A percentile compares a stretch with the other conserved stretches of the same genome.
Conservation (phyloP, 2,329 filamentous ascomycete genomes). For the Penicillium sp. region DNA sequence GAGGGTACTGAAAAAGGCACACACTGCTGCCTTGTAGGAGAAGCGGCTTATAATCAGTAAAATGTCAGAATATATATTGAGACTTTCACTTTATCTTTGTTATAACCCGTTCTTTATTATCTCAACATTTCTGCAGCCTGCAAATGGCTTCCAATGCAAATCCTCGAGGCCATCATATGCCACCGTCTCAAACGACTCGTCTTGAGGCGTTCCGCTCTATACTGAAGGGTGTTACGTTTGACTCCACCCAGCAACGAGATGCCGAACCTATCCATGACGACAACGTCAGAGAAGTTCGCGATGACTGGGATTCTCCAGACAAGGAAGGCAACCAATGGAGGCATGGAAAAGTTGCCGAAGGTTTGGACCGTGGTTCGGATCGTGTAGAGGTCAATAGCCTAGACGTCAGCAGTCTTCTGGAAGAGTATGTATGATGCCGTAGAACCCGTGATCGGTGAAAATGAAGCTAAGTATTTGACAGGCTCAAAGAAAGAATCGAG, state of each 20-base stretch:
- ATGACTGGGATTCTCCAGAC: background rate
- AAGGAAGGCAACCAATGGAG: background rate
- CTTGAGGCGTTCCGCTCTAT: background rate
- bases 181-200: background rate
- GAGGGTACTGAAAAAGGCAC: background rate
- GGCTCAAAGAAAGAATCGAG: constrained; percentile 1
- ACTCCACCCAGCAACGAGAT: background rate
- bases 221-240: constrained; percentile 1
- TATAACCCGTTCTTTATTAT: background rate
- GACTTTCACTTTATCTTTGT: background rate
- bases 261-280: constrained; percentile 1
- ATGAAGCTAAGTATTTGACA: constrained; percentile 1
- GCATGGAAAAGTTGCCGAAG: constrained; percentile 1
- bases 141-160: constrained; percentile 1
- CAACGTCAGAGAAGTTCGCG: background rate
- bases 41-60: background rate
- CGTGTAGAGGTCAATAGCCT: background rate
- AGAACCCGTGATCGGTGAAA: background rate
- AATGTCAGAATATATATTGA: background rate
- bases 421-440: constrained; percentile 1
- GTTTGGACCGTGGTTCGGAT: too few relatives aligned
- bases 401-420: background rate
- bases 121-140: background rate
- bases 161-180: background rate
- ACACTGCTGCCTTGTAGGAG: background rate